Evolutionary conservation across 2,329 filamentous ascomycete genomes (phyloP), one percentile per base, ranked within the genome.

Genomic region (Phaeosphaeria sp.): DNA sequence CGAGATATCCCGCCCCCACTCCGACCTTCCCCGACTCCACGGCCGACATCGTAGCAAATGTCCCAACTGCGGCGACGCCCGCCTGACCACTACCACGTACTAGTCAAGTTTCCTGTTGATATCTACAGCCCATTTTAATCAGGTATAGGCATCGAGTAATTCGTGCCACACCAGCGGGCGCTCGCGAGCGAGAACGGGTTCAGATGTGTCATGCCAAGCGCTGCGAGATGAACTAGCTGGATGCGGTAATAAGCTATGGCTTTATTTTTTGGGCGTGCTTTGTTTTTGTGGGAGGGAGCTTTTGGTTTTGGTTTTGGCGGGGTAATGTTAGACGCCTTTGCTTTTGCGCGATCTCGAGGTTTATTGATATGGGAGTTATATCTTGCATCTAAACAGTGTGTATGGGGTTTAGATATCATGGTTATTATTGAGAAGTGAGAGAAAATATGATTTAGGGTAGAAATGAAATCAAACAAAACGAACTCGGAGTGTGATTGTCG

Each of bases 111-210:
- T n/a, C 20, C 0, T 13, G 7, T 44, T 44, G 42, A 44, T 44
- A 36, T 36, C 30, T 13, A 36, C 11, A 13, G 5, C 30, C 30
- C 30, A 36, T 36, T 36, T 36, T 13, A 30, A 33, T 50, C 33
- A 50, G 33, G 48, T 50, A 33, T 50, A 50, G 48, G 33, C 21
- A 50, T 50, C 48, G 48, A 50, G 48, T 42, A 50, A 50, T 21
- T 25, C 30, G 48, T 49, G 39, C 27, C 46, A 49, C 46, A n/a
- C 30, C 30, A 36, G 30, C 30, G 22, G 24, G 24, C 27, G 27
- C 47, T 11, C 2, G 5, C 8, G 30, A 18, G 33, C 25, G 25
- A 5, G 11, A 36, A 36, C 30, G 30, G 30, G 30, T 36, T 36
- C 6, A 7, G 30, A 36, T 36, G 30, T 36, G 30, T 36, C 30